Evolutionary conservation across 2,329 filamentous ascomycete genomes (phyloP).

Genomic region (Arthrinium puccinioides): DNA sequence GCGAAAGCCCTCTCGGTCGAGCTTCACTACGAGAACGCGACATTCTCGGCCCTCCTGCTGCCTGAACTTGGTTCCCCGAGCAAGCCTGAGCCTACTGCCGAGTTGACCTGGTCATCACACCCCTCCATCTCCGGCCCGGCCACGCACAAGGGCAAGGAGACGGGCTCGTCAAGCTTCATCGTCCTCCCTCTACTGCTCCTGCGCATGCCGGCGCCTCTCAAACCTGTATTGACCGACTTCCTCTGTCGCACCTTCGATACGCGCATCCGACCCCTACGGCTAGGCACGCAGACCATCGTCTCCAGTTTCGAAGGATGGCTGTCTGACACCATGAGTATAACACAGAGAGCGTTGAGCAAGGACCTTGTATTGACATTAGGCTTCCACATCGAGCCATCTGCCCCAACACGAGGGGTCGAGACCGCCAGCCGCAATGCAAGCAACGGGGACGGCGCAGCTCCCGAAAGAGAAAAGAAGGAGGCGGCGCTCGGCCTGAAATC

Average conservation of each 20-base stretch:
- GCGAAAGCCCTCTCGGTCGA: conserved; percentile 32
- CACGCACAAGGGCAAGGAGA: conserved; percentile 6
- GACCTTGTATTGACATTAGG: conserved; percentile 45
- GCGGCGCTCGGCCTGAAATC: conserved; percentile 29
- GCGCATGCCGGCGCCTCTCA: conserved; percentile 47
- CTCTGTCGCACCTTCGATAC: conserved; percentile 48
- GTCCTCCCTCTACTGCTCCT: conserved; percentile 45
- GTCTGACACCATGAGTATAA: not conserved
- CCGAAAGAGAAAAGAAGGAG: no score
- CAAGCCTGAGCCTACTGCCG: not conserved
- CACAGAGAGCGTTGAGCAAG: conserved; percentile 18
- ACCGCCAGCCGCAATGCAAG: conserved; percentile 4
- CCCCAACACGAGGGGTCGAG: conserved; percentile 1
- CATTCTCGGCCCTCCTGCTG: conserved; percentile 43
- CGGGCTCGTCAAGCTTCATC: conserved; percentile 28
- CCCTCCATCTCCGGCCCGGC: not conserved
- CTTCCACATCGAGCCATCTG: conserved; percentile 34
- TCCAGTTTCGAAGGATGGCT: conserved; percentile 46
- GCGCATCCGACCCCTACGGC: conserved; percentile 39
- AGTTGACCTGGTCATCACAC: not conserved
- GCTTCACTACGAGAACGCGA: conserved; percentile 45
- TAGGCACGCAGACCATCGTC: conserved; percentile 44
- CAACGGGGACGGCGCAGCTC: conserved; percentile 1
- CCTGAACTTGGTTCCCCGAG: conserved; percentile 21
- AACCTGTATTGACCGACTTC: conserved; percentile 41